Conservation (phyloP, 306 rosid species). For the Potentilla sterilis region DNA sequence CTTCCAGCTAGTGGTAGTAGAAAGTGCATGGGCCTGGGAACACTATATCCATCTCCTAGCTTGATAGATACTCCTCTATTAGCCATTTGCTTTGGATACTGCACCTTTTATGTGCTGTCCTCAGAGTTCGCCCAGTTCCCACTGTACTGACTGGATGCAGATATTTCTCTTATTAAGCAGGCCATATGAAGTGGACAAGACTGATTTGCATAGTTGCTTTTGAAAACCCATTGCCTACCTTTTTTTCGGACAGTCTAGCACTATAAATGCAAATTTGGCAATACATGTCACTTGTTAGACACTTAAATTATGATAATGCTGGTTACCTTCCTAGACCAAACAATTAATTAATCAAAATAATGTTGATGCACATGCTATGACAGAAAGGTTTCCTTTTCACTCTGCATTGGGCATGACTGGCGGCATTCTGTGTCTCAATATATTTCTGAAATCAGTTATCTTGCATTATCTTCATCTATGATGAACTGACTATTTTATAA, state of each 20-base stretch:
- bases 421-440: background rate
- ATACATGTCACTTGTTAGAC: background rate
- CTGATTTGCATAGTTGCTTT: background rate
- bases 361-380: background rate
- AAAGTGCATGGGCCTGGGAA: background rate
- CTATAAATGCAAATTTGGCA: background rate
- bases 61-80: background rate
- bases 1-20: background rate
- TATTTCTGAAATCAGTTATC: background rate
- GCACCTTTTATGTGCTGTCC: conserved; percentile 3
- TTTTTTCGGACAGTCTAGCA: background rate
- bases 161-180: background rate
- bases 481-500: background rate
- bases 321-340: background rate
- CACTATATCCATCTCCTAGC: background rate
- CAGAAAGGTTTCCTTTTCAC: background rate
- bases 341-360: background rate
- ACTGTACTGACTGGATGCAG: background rate
- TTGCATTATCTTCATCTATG: background rate
- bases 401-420: background rate
- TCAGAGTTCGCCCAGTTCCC: background rate
- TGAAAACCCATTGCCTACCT: background rate
- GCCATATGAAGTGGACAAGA: background rate
- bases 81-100: background rate
- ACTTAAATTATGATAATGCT: background rate